These are phyloP conservation scores for Artemisia tridentata DNA, from an alignment of 129 eudicot species.

Conservation along the genomic window DNA sequence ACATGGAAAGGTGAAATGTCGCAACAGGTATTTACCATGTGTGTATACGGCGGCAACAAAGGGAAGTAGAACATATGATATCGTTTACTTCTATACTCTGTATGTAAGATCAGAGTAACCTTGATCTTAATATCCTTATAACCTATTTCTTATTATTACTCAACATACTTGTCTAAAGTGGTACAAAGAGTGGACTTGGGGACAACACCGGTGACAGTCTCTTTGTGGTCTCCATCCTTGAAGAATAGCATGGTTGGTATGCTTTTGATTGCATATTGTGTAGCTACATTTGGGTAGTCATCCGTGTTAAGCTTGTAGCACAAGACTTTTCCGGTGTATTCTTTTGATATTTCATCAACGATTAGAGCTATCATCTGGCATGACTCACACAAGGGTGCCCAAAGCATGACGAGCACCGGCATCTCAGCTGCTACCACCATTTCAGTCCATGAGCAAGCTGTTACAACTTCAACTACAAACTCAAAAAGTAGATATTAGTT, in stretches of 20 bases:
- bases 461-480: conserved; percentile 49
- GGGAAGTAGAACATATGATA: too few species aligned
- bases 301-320: conserved; percentile 56
- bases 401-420: conserved; percentile 53
- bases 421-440: conserved; percentile 40
- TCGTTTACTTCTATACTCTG: too few species aligned
- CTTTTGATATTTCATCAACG: conserved; percentile 51
- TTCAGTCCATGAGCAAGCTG: conserved; percentile 46
- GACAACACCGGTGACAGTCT: conserved; percentile 47
- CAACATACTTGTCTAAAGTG: conserved; percentile 44
- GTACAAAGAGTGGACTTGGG: conserved; percentile 49
- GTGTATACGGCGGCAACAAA: too few species aligned
- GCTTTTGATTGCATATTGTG: conserved; percentile 47
- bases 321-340: conserved; percentile 41
- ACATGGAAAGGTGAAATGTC: too few species aligned
- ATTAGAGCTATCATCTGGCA: conserved; percentile 49
- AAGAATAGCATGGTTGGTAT: conserved; percentile 56
- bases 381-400: conserved; percentile 60
- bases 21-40: too few species aligned
- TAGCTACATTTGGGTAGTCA: conserved; percentile 47
- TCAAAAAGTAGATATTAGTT: not conserved
- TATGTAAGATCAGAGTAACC: too few species aligned
- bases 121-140: too few species aligned
- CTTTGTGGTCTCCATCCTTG: conserved; percentile 61
- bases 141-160: not conserved